Evolutionary conservation across 139 green algal species (phyloP).

Genomic region (Picochlorum sp.): DNA sequence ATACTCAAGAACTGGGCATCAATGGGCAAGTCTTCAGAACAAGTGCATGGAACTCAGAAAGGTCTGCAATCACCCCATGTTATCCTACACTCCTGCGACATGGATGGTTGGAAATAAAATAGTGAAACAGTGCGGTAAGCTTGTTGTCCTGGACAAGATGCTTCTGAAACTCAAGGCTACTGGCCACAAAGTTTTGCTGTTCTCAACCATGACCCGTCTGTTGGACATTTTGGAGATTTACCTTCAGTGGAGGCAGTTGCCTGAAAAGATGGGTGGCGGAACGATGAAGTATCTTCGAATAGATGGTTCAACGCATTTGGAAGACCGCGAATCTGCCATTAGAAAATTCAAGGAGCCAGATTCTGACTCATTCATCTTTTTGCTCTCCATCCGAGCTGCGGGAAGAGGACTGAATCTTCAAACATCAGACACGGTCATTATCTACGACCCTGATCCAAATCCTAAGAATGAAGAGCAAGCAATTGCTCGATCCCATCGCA

Average conservation of each 20-base stretch:
- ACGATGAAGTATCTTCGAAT: slow-evolving; percentile 69
- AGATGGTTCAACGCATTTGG: slow-evolving; percentile 69
- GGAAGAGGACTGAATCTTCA: slow-evolving; percentile 92
- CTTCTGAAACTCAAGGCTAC: slow-evolving; percentile 75
- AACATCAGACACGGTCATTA: slow-evolving; percentile 90
- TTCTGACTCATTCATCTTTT: slow-evolving; percentile 73
- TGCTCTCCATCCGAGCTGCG: slow-evolving; percentile 82
- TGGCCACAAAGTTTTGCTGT: slow-evolving; percentile 72
- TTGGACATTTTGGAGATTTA: slow-evolving; percentile 75
- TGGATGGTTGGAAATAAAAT: slow-evolving; percentile 35
- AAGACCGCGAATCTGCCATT: slow-evolving; percentile 78
- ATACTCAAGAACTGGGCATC: slow-evolving; percentile 34
- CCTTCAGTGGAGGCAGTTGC: slow-evolving; percentile 27
- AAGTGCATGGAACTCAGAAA: slow-evolving; percentile 94
- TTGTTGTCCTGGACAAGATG: slow-evolving; percentile 81
- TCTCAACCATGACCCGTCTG: slow-evolving; percentile 76
- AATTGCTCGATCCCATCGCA: slow-evolving; percentile 86
- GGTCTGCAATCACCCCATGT: slow-evolving; percentile 93
- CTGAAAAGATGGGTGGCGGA: slow-evolving; percentile 6
- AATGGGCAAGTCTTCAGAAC: slow-evolving; percentile 78
- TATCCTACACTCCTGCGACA: slow-evolving; percentile 66
- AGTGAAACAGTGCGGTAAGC: slow-evolving; percentile 80
- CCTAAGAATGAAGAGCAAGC: slow-evolving; percentile 99
- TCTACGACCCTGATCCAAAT: slow-evolving; percentile 98
- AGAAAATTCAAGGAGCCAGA: slow-evolving; percentile 78